Evolutionary conservation across 176 grass and related monocot species (phyloP).

Genomic region (Hordeum marinum): DNA sequence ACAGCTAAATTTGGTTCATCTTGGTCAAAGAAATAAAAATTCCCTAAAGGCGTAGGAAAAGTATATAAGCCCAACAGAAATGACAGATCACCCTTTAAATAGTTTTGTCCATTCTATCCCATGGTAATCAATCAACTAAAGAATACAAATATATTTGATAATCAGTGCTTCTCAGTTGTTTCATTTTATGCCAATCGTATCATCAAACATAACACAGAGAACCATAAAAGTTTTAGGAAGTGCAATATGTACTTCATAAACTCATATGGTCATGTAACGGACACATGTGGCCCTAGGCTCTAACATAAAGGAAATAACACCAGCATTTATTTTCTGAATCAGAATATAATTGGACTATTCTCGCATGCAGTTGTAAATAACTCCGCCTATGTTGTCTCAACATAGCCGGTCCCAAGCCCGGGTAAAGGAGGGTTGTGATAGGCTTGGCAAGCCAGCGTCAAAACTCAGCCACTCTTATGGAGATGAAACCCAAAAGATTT

Average conservation of each 20-base stretch:
- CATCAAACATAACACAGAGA: not conserved
- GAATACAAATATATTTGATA: not conserved
- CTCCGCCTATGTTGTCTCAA: too few relatives aligned
- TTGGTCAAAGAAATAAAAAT: not conserved
- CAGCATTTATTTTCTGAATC: slow-evolving; percentile 2
- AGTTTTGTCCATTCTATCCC: not conserved
- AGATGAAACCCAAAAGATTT: too few relatives aligned
- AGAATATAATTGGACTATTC: not conserved
- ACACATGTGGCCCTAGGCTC: not conserved
- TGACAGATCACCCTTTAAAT: not conserved
- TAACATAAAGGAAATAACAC: not conserved
- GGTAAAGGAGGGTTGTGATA: too few relatives aligned
- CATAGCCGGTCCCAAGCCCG: too few relatives aligned
- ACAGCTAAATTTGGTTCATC: not conserved
- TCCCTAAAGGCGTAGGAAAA: not conserved
- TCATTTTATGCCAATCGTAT: not conserved
- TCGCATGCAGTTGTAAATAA: not conserved
- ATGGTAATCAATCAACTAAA: not conserved
- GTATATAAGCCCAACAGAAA: not conserved
- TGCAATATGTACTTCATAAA: not conserved
- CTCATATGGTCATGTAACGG: not conserved
- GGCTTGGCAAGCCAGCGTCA: too few relatives aligned
- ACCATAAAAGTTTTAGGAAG: not conserved
- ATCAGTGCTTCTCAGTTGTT: not conserved
- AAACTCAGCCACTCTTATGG: too few relatives aligned